A percentile compares a stretch with the other conserved stretches of the same genome.
These are phyloP conservation scores for Carex arenaria DNA, from an alignment of 202 grass and related monocot genomes.

Conservation along the genomic window DNA sequence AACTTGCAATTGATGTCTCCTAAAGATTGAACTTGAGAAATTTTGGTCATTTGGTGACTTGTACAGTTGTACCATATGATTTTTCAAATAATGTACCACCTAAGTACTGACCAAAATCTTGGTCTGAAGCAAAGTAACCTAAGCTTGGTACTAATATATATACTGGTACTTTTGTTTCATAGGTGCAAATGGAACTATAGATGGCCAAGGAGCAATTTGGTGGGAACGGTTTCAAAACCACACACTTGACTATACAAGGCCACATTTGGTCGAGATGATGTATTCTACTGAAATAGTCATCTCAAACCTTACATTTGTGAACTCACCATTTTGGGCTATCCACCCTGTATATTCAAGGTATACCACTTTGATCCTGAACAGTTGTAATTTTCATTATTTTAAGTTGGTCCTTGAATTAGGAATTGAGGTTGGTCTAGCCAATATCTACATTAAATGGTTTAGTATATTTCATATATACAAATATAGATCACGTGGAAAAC, in stretches of 20 bases:
- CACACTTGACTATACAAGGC: constrained; percentile 79
- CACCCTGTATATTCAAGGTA: constrained; percentile 98
- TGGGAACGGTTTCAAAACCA: constrained; percentile 75
- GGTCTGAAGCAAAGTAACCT: not conserved
- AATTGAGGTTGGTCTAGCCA: not conserved
- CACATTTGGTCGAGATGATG: constrained; percentile 86
- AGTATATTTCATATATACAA: not conserved
- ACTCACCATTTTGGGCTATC: constrained; percentile 94
- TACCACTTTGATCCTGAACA: not conserved
- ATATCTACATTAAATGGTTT: not conserved
- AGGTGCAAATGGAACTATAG: constrained; percentile 90
- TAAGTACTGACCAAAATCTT: not conserved
- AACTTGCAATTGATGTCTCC: not conserved
- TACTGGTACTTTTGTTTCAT: constrained; percentile 15
- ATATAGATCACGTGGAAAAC: not conserved
- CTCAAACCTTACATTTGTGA: constrained; percentile 85
- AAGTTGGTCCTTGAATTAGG: not conserved
- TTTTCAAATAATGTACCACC: not conserved
- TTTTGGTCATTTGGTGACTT: not conserved
- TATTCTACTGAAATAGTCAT: constrained; percentile 80
- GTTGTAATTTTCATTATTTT: not conserved
- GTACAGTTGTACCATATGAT: not conserved
- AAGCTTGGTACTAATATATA: not conserved
- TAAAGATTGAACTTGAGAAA: not conserved
- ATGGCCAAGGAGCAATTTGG: constrained; percentile 90